Percentiles rank a stretch among this genome's conserved stretches.
Evolutionary conservation across 768 basidiomycete species (phyloP).

Genomic region (Suillus placidus): DNA sequence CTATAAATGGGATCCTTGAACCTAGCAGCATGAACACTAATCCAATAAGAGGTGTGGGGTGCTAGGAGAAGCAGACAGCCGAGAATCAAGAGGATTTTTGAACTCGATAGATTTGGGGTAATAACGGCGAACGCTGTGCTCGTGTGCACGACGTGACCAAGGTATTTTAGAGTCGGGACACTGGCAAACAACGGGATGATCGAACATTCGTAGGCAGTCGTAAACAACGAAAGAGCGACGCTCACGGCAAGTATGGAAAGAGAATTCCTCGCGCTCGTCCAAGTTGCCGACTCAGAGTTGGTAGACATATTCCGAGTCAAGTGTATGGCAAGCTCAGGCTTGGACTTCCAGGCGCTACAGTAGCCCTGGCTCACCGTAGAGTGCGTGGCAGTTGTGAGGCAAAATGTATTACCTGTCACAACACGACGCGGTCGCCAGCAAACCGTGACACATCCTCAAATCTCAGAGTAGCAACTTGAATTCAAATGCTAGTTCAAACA

Average conservation of each 20-base stretch:
- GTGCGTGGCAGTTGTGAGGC: neutral
- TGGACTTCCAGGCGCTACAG: neutral
- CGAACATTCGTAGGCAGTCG: slow-evolving; percentile 63
- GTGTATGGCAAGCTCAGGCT: neutral
- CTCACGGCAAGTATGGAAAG: slow-evolving; percentile 33
- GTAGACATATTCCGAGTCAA: neutral
- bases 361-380: neutral
- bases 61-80: slow-evolving; percentile 46
- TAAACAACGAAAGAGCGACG: slow-evolving; percentile 52
- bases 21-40: slow-evolving; percentile 60
- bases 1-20: slow-evolving; percentile 55
- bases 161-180: slow-evolving; percentile 52
- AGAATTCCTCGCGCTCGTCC: slow-evolving; percentile 19
- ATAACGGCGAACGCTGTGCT: slow-evolving; percentile 38
- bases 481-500: neutral
- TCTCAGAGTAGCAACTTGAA: neutral
- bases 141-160: slow-evolving; percentile 44
- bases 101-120: slow-evolving; percentile 31
- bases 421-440: neutral
- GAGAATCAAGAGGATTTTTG: slow-evolving; percentile 33
- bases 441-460: neutral
- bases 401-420: neutral
- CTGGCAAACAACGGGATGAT: slow-evolving; percentile 73
- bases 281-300: slow-evolving; percentile 12
- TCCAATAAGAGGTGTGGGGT: slow-evolving; percentile 71